Conservation (phyloP, 2,329 filamentous ascomycete species). For the Truncatella angustata region DNA sequence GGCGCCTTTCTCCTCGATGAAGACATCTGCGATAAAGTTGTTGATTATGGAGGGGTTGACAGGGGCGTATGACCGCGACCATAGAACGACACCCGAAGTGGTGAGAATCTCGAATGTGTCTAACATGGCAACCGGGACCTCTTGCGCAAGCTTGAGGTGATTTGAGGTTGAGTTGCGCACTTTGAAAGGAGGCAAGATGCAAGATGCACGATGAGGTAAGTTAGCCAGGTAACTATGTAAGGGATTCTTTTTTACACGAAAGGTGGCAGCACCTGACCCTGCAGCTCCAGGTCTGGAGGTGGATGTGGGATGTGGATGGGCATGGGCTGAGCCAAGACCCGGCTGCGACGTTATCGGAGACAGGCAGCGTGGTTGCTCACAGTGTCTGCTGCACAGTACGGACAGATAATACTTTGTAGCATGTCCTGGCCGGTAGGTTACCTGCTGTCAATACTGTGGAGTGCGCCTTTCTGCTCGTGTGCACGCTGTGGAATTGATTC, state of each 20-base stretch:
- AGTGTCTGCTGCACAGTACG: not conserved
- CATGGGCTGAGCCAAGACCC: too few relatives aligned
- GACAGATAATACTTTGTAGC: too few relatives aligned
- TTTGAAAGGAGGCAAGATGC: too few relatives aligned
- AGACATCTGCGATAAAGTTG: slow-evolving; percentile 91
- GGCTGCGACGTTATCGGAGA: slow-evolving; percentile 10
- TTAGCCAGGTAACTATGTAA: not conserved
- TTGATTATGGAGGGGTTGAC: slow-evolving; percentile 85
- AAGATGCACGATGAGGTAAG: slow-evolving; percentile 5
- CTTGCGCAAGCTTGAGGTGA: not conserved
- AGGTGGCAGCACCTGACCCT: not conserved
- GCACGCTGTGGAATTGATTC: too few relatives aligned
- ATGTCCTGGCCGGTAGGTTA: too few relatives aligned
- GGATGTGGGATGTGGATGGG: too few relatives aligned
- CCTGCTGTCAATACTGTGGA: too few relatives aligned
- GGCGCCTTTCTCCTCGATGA: slow-evolving; percentile 88
- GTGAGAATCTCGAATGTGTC: slow-evolving; percentile 97
- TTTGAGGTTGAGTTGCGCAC: slow-evolving; percentile 4
- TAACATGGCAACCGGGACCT: slow-evolving; percentile 60
- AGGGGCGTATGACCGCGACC: slow-evolving; percentile 83
- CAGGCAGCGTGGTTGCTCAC: not conserved
- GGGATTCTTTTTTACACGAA: not conserved
- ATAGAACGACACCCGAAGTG: slow-evolving; percentile 93
- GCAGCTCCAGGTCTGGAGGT: too few relatives aligned
- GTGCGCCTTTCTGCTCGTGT: too few relatives aligned